Conservation (phyloP, 805 yeast species). For the Brettanomyces sp. region DNA sequence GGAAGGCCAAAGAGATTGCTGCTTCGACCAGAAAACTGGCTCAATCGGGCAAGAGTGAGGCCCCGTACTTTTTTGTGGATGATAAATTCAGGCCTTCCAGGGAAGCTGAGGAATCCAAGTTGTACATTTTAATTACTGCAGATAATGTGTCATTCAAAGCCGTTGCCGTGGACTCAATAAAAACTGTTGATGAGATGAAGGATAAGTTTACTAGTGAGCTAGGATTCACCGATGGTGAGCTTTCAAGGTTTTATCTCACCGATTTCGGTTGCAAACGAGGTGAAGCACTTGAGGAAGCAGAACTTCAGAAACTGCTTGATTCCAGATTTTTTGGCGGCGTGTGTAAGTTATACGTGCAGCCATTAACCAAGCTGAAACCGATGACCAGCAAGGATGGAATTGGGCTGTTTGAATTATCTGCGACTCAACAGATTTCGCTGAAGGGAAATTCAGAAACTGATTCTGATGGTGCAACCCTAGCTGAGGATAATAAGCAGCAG, state of each 20-base stretch:
- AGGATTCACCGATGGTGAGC: slow-evolving; percentile 20
- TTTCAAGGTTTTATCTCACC: slow-evolving; percentile 42
- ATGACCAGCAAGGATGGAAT: not conserved
- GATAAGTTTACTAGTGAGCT: slow-evolving; percentile 25
- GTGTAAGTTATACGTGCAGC: slow-evolving; percentile 14
- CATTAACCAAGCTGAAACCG: not conserved
- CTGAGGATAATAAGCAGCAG: no score
- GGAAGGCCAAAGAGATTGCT: not conserved
- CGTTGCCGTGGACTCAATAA: slow-evolving; percentile 28
- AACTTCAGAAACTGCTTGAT: slow-evolving; percentile 29
- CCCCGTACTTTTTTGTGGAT: slow-evolving; percentile 16
- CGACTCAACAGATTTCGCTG: not conserved
- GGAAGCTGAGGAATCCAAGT: slow-evolving; percentile 22
- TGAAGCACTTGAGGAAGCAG: slow-evolving; percentile 41
- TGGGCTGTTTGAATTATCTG: not conserved
- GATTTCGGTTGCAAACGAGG: slow-evolving; percentile 60
- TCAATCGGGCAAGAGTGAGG: not conserved
- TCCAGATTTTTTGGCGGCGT: slow-evolving; percentile 23
- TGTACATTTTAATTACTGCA: slow-evolving; percentile 46
- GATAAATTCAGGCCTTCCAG: slow-evolving; percentile 30
- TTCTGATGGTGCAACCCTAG: no score
- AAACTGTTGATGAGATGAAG: slow-evolving; percentile 30
- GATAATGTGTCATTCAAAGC: slow-evolving; percentile 52
- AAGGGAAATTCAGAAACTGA: no score
- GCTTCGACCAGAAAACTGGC: not conserved